Conservation (phyloP, 441 rosid species). For the Francoa sonchifolia region DNA sequence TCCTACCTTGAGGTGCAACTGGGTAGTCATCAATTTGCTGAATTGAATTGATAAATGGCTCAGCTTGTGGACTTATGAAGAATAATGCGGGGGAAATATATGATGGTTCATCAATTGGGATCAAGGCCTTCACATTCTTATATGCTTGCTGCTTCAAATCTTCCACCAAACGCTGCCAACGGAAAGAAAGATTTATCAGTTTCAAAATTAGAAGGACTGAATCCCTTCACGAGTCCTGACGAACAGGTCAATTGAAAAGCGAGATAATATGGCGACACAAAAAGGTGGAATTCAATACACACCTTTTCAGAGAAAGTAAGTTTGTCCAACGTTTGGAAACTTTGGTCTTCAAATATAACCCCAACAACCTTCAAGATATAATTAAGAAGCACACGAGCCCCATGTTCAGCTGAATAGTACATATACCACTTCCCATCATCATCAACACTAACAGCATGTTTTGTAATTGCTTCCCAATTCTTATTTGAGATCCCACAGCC, state of each 20-base stretch:
- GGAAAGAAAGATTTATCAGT: conserved; percentile 3
- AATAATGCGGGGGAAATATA: conserved; percentile 16
- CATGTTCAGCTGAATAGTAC: conserved; percentile 18
- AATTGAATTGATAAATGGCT: conserved; percentile 10
- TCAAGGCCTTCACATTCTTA: conserved; percentile 14
- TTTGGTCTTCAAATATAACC: conserved; percentile 27
- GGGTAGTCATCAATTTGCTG: conserved; percentile 21
- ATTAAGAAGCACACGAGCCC: conserved; percentile 33
- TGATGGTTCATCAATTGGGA: conserved; percentile 9
- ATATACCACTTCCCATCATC: conserved; percentile 31
- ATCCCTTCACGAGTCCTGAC: neutral
- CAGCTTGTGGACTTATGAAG: conserved; percentile 17
- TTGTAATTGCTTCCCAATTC: conserved; percentile 40
- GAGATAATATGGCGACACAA: neutral
- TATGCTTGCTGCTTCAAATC: conserved; percentile 40
- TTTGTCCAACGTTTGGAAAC: conserved; percentile 18
- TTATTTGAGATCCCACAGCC: conserved; percentile 28
- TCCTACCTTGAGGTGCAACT: conserved; percentile 22
- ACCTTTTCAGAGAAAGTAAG: conserved; percentile 26
- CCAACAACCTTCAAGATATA: conserved; percentile 37
- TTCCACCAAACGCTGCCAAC: conserved; percentile 31
- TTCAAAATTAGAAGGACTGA: neutral
- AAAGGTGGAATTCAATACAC: conserved; percentile 2
- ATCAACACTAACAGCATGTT: conserved; percentile 47
- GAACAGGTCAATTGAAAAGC: neutral